Base-by-base conservation (phyloP, 2,329 filamentous ascomycete species). In the Didymella arachidicola region DNA sequence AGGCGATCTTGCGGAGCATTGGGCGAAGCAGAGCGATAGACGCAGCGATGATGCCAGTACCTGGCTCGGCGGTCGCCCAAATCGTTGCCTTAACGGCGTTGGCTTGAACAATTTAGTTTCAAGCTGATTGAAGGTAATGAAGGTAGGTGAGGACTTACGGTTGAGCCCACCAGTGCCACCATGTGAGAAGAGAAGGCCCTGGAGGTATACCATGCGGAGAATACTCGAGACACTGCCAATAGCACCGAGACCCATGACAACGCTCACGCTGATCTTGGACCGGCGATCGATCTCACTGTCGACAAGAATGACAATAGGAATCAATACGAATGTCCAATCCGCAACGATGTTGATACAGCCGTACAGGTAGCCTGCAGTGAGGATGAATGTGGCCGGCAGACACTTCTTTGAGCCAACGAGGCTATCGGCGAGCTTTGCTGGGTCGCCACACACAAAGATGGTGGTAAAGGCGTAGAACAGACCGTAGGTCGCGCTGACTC, bases 11-110 rank as follows among this genome's bases (percentile, higher is more conserved):
- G 41, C 72, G 72, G 43, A 82, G 73, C 7, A 83, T 67, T 1
- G 81, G 81, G 0, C 81, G 79, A 1, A 83, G 74, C 4, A 80
- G 78, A 7, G 80, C 79, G 36, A 81, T 71, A 7, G 80, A 82
- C 2, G 80, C 81, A 12, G 82, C 81, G 7, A 80, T 76, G 60
- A 84, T 82, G 18, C 82, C 82, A 18, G 79, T 81, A 10, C 80
- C 82, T 32, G 81, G 79, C 60, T 83, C 82, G 25, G 82, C 75
- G 30, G 82, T 76, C 3, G 80, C 80, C 80, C 80, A 83, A 41
- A 79, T 75, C 14, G 73, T 77, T 25, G 75, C 73, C 63, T 75
- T 75, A 36, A 75, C 75, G 52, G 76, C 71, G 53, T 74, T 63
- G 38, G 60, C 71, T 74, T 32, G n/a, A 32, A 12, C 5, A 3